Evolutionary conservation across 148 eudicot species (phyloP), one percentile per base, ranked within the genome.

Genomic region (Drosera capensis): DNA sequence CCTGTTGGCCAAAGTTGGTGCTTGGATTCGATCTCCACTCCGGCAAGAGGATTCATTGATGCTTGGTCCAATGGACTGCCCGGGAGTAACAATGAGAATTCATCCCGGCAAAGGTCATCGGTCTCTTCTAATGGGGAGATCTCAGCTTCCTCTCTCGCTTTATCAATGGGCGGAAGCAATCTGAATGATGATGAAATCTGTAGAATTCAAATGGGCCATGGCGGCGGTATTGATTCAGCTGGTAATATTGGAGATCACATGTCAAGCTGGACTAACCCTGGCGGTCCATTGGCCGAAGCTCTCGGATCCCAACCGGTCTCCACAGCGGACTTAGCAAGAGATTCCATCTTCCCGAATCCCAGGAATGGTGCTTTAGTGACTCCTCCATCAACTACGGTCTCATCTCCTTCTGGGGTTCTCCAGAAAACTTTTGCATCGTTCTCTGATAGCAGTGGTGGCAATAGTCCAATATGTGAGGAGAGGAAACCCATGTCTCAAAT

Each of bases 201-300:
- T 36, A 68, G 51, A 17, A 53, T 66, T 34, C 59, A 66, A 43
- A 66, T 59, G 73, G 73, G 67, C 11, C 72, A 68, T 12, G 67
- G 60, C 13, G 43, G 48, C 13, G 43, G 48, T 44, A 30, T 44
- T 40, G 73, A 74, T 43, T 60, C 71, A 9, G 46, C 39, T 9
- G 22, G 0, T 13, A 22, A n/a, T 41, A 37, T 23, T 67, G 71
- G 62, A 40, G 43, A 40, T 40, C 20, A 16, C 14, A 1, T 17
- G 23, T 41, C 23, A 41, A n/a, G 45, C 45, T 17, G 21, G 23
- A 22, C 66, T 8, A 41, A 19, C 7, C 68, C 66, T 0, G 88
- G 94, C 24, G 88, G 88, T n/a, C 94, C 94, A 12, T 51, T 84
- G 22, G 94, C 84, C n/a, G 94, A 84, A 65, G 87, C 57, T 16